Conservation (phyloP, 257 asterid species). For the Phtheirospermum japonicum region DNA sequence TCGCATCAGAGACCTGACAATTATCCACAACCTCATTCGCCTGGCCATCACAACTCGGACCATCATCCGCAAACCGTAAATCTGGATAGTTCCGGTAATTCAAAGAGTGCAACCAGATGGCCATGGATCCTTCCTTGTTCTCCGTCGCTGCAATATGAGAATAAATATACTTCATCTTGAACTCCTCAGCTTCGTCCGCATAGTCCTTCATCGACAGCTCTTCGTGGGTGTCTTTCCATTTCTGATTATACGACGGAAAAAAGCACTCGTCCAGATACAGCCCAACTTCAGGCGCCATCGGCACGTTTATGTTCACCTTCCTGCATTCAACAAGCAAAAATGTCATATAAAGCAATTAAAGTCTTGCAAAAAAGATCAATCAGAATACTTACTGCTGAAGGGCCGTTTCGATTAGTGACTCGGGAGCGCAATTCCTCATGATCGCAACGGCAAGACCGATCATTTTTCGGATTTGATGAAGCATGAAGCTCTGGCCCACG, state of each 20-base stretch:
- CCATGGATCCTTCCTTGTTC: constrained; percentile 72
- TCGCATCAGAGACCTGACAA: constrained; percentile 14
- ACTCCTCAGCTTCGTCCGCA: constrained; percentile 67
- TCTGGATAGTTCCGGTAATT: constrained; percentile 86
- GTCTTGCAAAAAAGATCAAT: neutral
- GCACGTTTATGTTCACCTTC: constrained; percentile 72
- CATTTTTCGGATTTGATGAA: constrained; percentile 97
- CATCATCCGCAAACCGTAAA: constrained; percentile 32
- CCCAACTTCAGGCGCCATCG: constrained; percentile 99
- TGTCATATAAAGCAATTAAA: neutral
- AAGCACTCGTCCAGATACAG: constrained; percentile 89
- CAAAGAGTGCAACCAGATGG: constrained; percentile 79
- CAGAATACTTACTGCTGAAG: constrained; percentile 54
- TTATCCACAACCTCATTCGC: constrained; percentile 21
- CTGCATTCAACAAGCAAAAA: constrained; percentile 39
- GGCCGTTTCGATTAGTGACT: constrained; percentile 65
- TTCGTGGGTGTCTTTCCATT: constrained; percentile 72
- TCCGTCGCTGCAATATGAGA: constrained; percentile 75
- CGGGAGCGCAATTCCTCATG: constrained; percentile 77
- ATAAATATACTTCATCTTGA: constrained; percentile 75
- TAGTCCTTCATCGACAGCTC: constrained; percentile 79
- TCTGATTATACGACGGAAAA: constrained; percentile 78
- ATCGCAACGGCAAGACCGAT: constrained; percentile 93
- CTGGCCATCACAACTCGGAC: constrained; percentile 19
- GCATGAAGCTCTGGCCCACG: constrained; percentile 98